These are phyloP conservation scores for Heterobasidion parviporum DNA, from an alignment of 1,284 basidiomycete species.

Conservation along the genomic window DNA sequence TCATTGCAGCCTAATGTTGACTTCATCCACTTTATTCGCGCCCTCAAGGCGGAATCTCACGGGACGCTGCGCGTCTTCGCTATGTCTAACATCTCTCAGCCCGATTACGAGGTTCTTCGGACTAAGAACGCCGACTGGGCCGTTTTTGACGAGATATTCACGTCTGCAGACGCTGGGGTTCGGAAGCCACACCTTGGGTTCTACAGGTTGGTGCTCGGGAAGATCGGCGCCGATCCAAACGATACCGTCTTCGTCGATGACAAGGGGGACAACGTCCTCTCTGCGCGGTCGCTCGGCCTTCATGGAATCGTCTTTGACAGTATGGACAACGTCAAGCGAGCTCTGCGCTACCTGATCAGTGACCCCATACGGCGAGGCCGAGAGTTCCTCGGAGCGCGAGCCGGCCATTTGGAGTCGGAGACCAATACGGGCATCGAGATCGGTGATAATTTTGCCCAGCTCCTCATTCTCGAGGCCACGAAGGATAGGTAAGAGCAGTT, in stretches of 20 bases:
- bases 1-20: constrained; percentile 35
- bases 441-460: constrained; percentile 47
- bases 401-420: constrained; percentile 33
- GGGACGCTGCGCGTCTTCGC: constrained; percentile 38
- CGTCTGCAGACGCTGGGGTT: constrained; percentile 39
- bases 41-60: constrained; percentile 30
- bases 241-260: constrained; percentile 49
- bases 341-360: constrained; percentile 37
- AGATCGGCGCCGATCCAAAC: constrained; percentile 32
- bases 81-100: constrained; percentile 52
- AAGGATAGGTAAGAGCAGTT: constrained; percentile 28
- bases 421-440: constrained; percentile 34
- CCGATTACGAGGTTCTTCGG: constrained; percentile 40
- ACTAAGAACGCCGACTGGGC: constrained; percentile 41
- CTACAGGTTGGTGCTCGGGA: constrained; percentile 38
- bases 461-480: constrained; percentile 49
- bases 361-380: constrained; percentile 36
- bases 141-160: constrained; percentile 46
- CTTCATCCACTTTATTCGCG: constrained; percentile 37
- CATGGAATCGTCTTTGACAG: constrained; percentile 44
- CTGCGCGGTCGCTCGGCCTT: constrained; percentile 47
- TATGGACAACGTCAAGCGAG: constrained; percentile 30
- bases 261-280: constrained; percentile 50
- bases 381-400: constrained; percentile 31
- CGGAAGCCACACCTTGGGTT: constrained; percentile 50